Evolutionary conservation across 768 basidiomycete genomes (phyloP).

Genomic region (Auricularia heimuer): DNA sequence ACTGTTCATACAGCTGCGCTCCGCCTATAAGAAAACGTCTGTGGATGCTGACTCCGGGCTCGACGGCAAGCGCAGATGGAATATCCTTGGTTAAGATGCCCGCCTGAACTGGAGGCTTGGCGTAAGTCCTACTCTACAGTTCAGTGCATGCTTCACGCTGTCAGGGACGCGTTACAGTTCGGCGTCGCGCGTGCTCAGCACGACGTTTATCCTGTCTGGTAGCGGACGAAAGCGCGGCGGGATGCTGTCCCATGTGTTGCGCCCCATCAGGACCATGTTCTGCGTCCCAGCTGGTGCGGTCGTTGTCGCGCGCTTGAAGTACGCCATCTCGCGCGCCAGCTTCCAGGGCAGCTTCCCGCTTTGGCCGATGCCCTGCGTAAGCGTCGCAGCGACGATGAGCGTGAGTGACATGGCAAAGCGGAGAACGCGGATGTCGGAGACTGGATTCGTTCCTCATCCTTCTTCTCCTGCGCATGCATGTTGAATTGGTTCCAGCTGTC

Average conservation of each 20-base stretch:
- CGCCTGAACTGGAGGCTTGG: not conserved
- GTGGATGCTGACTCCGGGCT: conserved; percentile 24
- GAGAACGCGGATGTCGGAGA: not conserved
- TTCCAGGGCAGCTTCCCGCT: conserved; percentile 77
- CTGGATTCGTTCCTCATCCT: no score
- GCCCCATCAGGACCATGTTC: conserved; percentile 90
- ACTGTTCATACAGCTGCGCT: conserved; percentile 68
- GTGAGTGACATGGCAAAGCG: conserved; percentile 41
- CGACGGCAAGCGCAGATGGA: not conserved
- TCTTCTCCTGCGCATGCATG: no score
- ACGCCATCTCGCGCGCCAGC: conserved; percentile 79
- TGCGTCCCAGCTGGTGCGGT: conserved; percentile 39
- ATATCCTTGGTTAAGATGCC: not conserved
- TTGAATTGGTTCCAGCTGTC: no score
- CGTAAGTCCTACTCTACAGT: conserved; percentile 1
- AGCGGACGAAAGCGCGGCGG: conserved; percentile 78
- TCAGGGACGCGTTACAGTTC: conserved; percentile 34
- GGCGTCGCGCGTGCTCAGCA: conserved; percentile 50
- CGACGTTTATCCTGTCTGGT: conserved; percentile 61
- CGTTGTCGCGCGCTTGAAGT: conserved; percentile 77
- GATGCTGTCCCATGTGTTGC: conserved; percentile 97
- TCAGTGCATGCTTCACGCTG: not conserved
- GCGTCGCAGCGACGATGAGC: conserved; percentile 89
- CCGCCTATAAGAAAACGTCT: conserved; percentile 86
- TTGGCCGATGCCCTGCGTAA: conserved; percentile 77